Percentiles rank a stretch among this genome's conserved stretches.
phyloP scores from a whole-genome alignment of 177 flowering plant species.

The Vitis hybrid region DNA sequence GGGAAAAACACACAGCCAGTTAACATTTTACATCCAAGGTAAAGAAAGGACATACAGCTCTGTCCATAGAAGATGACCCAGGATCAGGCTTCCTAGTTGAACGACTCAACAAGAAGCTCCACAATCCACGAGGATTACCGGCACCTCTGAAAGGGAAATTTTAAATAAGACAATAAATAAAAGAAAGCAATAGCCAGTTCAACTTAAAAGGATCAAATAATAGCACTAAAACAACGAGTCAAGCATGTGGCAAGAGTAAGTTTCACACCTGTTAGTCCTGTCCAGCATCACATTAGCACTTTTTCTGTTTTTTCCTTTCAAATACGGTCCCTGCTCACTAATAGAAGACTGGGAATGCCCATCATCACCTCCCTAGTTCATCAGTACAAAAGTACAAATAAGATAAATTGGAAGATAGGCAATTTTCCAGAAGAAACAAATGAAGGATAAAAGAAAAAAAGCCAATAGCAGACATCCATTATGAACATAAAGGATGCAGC shows the following conservation, averaged over 20 bases:
- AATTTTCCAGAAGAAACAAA: not conserved
- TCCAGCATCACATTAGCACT: constrained; percentile 17
- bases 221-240: not conserved
- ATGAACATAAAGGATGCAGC: too few relatives aligned
- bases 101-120: constrained; percentile 53
- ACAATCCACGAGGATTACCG: constrained; percentile 53
- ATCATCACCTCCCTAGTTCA: constrained; percentile 59
- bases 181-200: not conserved
- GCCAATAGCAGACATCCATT: not conserved
- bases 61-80: constrained; percentile 30
- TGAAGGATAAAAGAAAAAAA: not conserved
- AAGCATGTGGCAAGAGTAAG: not conserved
- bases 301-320: constrained; percentile 35
- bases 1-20: not conserved
- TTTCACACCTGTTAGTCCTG: constrained; percentile 29
- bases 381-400: constrained; percentile 12
- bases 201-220: not conserved
- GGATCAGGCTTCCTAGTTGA: constrained; percentile 32
- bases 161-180: constrained; percentile 5
- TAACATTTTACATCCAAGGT: not conserved
- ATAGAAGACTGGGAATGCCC: constrained; percentile 27
- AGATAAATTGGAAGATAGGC: not conserved
- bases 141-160: constrained; percentile 24
- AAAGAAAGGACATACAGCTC: constrained; percentile 37
- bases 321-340: constrained; percentile 29